Evolutionary conservation across 768 basidiomycete species (phyloP).

Genomic region (Tulasnella sp.): DNA sequence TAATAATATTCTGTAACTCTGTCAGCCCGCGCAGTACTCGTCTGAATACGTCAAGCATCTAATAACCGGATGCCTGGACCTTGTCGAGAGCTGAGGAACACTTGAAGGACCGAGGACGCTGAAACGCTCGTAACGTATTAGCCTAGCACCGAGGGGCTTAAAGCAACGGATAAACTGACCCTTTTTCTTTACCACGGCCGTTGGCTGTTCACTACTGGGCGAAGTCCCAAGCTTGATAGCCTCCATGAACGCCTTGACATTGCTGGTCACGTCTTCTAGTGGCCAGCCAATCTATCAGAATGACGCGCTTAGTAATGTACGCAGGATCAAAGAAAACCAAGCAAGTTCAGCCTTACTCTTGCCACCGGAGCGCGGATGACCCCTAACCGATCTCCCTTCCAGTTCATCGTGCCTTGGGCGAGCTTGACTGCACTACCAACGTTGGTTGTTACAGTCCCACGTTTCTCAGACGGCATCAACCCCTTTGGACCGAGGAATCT

Average conservation of each 20-base stretch:
- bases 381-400: slow-evolving; percentile 84
- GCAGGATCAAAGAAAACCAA: background rate
- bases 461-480: slow-evolving; percentile 87
- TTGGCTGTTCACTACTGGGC: slow-evolving; percentile 23
- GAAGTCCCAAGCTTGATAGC: slow-evolving; percentile 63
- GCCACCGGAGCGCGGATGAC: slow-evolving; percentile 75
- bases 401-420: slow-evolving; percentile 75
- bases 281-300: slow-evolving; percentile 55
- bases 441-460: slow-evolving; percentile 90
- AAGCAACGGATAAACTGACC: slow-evolving; percentile 23
- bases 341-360: slow-evolving; percentile 38
- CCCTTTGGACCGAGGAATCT: slow-evolving; percentile 76
- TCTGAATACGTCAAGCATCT: slow-evolving; percentile 46
- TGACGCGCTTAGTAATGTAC: background rate
- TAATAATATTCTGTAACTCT: no score
- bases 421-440: slow-evolving; percentile 68
- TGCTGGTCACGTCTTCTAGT: slow-evolving; percentile 61
- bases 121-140: background rate
- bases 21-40: no score
- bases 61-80: slow-evolving; percentile 85
- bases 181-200: slow-evolving; percentile 46
- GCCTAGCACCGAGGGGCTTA: background rate
- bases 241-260: slow-evolving; percentile 63
- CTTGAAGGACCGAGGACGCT: slow-evolving; percentile 70
- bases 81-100: slow-evolving; percentile 72